These are phyloP conservation scores for Botrytis aclada DNA, from an alignment of 2,329 filamentous ascomycete genomes.

Conservation along the genomic window DNA sequence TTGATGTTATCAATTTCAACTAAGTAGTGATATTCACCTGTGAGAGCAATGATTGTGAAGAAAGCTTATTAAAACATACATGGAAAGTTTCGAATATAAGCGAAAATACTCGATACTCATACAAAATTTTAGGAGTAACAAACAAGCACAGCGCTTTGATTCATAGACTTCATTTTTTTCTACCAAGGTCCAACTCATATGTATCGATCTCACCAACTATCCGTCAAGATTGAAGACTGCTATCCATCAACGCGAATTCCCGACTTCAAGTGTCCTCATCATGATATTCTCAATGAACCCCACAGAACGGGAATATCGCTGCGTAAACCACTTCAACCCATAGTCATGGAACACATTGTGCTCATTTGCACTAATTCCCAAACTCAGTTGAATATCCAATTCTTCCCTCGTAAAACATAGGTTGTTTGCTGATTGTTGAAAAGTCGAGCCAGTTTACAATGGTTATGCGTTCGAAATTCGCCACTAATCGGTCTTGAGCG, in stretches of 20 bases:
- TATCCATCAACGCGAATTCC: background rate
- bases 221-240: background rate
- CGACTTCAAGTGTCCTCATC: background rate
- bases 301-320: background rate
- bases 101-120: background rate
- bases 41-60: background rate
- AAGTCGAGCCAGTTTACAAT: background rate
- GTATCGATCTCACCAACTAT: background rate
- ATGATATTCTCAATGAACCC: background rate
- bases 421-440: background rate
- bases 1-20: background rate
- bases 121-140: background rate
- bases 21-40: background rate
- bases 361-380: background rate
- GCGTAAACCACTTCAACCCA: background rate
- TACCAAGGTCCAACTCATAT: background rate
- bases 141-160: background rate
- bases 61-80: background rate
- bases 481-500: background rate
- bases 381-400: background rate
- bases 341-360: background rate
- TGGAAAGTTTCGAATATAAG: background rate
- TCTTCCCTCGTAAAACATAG: background rate
- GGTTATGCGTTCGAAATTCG: accelerated
- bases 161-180: background rate